These are phyloP conservation scores for Halophytophthora batemanensis DNA, from an alignment of 352 stramenopile species.

Conservation along the genomic window DNA sequence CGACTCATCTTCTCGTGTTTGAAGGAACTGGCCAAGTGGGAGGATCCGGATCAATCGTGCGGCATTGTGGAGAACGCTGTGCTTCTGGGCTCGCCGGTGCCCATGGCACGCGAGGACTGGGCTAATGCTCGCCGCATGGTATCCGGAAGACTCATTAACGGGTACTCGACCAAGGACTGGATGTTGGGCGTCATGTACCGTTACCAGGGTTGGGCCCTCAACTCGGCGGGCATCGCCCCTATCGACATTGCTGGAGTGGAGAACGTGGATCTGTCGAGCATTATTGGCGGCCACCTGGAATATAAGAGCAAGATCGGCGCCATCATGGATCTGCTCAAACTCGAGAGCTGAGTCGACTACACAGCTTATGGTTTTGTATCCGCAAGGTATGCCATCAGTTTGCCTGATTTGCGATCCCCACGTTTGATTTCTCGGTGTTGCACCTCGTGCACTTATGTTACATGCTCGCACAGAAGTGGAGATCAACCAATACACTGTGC, in stretches of 20 bases:
- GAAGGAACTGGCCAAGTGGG: slow-evolving; percentile 74
- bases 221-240: slow-evolving; percentile 69
- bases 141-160: slow-evolving; percentile 87
- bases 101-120: slow-evolving; percentile 63
- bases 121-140: slow-evolving; percentile 63
- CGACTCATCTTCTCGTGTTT: slow-evolving; percentile 89
- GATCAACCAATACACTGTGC: no score
- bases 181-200: slow-evolving; percentile 91
- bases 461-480: no score
- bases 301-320: slow-evolving; percentile 88
- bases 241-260: slow-evolving; percentile 70
- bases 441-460: no score
- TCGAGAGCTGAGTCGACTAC: slow-evolving; percentile 43
- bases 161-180: slow-evolving; percentile 88
- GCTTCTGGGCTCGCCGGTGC: slow-evolving; percentile 79
- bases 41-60: slow-evolving; percentile 46
- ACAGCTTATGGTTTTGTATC: not conserved
- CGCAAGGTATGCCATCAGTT: not conserved
- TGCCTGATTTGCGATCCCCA: no score
- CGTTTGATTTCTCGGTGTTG: no score
- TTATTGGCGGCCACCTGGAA: slow-evolving; percentile 81
- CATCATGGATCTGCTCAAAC: slow-evolving; percentile 72
- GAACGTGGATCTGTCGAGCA: slow-evolving; percentile 78
- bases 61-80: slow-evolving; percentile 89
- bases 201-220: slow-evolving; percentile 78